Base-by-base conservation (phyloP, 805 yeast genomes). In the Spathaspora girioi region DNA sequence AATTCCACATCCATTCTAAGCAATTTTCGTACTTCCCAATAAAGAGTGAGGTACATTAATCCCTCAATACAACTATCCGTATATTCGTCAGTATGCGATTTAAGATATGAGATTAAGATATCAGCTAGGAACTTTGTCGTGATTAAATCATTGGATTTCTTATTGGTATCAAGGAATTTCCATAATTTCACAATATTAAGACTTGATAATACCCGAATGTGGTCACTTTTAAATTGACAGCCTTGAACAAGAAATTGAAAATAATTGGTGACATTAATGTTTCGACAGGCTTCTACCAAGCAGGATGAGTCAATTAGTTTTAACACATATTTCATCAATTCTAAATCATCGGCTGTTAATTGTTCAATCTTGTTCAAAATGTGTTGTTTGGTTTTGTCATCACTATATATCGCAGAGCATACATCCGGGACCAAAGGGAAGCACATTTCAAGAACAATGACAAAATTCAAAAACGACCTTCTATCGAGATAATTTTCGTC, bases 181-280 rank as follows among this genome's bases (percentile, higher is more conserved):
- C 87, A 83, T 2, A 82, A 64, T 61, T 84, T 84, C 6, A 81
- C 66, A n/a, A 82, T 58, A 3, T 78, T 77, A 38, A 82, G 59
- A 0, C 78, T 70, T 0, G 83, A 67, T 11, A 73, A 59, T 8
- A 71, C 48, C 47, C 65, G 65, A n/a, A 69, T 56, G 18, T 62
- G 60, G 0, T 50, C 12, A 29, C 46, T 42, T 43, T 56, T 56
- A 6, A 57, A 41, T 5, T 50, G 51, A 10, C 75, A 51, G 0
- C 78, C 76, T 40, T 64, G 61, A 18, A 76, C 63, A 19, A 83
- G 60, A 0, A 79, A 57, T 4, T 65, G 59, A 38, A 74, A 53
- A 61, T 78, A 84, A 45, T 73, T 69, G 18, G 73, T 69, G 1
- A 80, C 68, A 42, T 81, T 78, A 41, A 68, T 67, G n/a, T 62